These are phyloP conservation scores for Extremus antarcticus DNA, from an alignment of 495 filamentous ascomycete species.

Conservation along the genomic window DNA sequence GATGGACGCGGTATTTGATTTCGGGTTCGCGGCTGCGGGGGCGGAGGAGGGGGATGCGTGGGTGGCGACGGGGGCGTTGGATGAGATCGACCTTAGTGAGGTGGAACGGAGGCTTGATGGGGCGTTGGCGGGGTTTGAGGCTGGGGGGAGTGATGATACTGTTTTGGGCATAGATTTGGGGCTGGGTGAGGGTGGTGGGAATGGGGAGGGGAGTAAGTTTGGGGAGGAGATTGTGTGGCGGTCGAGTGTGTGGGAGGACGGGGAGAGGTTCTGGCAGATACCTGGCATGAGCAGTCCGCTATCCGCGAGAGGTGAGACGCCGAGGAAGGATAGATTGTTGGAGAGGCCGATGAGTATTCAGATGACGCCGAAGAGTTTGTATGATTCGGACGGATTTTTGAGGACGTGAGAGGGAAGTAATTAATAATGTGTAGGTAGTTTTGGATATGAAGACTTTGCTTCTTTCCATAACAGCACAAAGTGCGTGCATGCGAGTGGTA, in stretches of 20 bases:
- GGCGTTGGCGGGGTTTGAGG: conserved; percentile 14
- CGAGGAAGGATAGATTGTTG: conserved; percentile 4
- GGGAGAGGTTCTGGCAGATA: conserved; percentile 20
- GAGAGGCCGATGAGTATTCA: conserved; percentile 9
- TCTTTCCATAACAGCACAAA: too few relatives aligned
- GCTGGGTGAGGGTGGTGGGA: not conserved
- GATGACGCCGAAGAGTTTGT: conserved; percentile 25
- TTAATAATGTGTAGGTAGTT: not conserved
- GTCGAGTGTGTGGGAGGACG: conserved; percentile 22
- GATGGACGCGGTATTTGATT: conserved; percentile 11
- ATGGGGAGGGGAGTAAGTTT: not conserved
- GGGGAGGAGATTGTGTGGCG: not conserved
- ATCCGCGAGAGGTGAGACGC: not conserved
- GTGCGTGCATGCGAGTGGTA: too few relatives aligned
- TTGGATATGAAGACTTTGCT: not conserved
- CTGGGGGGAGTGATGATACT: not conserved
- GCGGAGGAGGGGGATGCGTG: not conserved
- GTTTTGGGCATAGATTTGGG: not conserved
- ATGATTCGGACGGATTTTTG: conserved; percentile 38
- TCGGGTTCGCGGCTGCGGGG: conserved; percentile 7
- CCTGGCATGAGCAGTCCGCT: conserved; percentile 1
- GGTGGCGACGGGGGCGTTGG: conserved; percentile 9
- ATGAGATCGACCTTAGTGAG: conserved; percentile 12
- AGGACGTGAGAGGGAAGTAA: conserved; percentile 26
- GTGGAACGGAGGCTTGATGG: conserved; percentile 11